Evolutionary conservation across 2,329 filamentous ascomycete genomes (phyloP).

Genomic region (Clonostachys chloroleuca): DNA sequence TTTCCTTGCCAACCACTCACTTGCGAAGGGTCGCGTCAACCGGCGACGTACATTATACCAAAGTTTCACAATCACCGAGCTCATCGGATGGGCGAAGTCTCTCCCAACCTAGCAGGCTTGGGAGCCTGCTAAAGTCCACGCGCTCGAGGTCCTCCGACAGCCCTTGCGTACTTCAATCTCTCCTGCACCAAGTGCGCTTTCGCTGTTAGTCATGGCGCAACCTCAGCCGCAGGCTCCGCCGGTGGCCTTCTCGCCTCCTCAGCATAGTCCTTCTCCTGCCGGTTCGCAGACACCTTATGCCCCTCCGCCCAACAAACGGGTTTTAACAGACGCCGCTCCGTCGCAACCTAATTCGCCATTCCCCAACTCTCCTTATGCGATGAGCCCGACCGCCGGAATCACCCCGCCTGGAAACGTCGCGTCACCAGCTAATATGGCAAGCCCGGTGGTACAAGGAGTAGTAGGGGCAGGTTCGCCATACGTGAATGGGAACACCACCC

Average conservation of each 20-base stretch:
- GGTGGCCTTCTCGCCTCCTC: slow-evolving; percentile 57
- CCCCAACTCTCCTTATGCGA: slow-evolving; percentile 43
- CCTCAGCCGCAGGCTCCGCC: slow-evolving; percentile 46
- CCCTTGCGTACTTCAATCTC: not conserved
- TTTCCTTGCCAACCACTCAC: too few relatives aligned
- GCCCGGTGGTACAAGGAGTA: slow-evolving; percentile 18
- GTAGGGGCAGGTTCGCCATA: slow-evolving; percentile 15
- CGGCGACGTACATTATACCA: too few relatives aligned
- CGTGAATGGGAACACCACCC: slow-evolving; percentile 28
- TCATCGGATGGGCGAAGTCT: slow-evolving; percentile 42
- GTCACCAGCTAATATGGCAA: slow-evolving; percentile 28
- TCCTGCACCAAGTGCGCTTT: slow-evolving; percentile 1
- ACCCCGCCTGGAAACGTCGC: slow-evolving; percentile 30
- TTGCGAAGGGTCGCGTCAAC: too few relatives aligned
- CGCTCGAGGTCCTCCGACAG: slow-evolving; percentile 3
- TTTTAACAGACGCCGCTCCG: slow-evolving; percentile 53
- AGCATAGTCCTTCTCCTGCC: slow-evolving; percentile 56
- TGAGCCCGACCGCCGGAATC: slow-evolving; percentile 36
- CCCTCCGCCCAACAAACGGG: slow-evolving; percentile 68
- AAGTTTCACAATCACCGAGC: not conserved
- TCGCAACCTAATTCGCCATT: slow-evolving; percentile 64
- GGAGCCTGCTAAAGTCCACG: slow-evolving; percentile 35
- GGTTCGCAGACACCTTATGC: slow-evolving; percentile 46
- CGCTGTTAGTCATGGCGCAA: slow-evolving; percentile 46
- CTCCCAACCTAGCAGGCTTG: slow-evolving; percentile 42